phyloP scores from a whole-genome alignment of 768 basidiomycete species.

The Suillus bovinus region DNA sequence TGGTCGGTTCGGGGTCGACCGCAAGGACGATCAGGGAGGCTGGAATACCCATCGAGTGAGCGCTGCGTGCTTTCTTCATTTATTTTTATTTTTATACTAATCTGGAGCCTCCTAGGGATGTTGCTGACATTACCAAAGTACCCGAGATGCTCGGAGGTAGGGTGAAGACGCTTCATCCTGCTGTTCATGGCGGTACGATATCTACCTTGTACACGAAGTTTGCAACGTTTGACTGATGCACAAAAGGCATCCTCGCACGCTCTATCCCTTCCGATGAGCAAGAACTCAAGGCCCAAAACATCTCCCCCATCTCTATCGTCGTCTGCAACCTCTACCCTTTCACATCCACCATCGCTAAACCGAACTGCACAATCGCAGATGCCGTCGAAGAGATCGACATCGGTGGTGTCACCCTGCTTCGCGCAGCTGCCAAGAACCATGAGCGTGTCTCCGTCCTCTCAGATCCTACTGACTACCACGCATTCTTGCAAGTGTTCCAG shows the following conservation, averaged over 20 bases:
- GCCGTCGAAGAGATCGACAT: slow-evolving; percentile 99
- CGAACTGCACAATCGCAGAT: slow-evolving; percentile 84
- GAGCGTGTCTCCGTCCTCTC: slow-evolving; percentile 87
- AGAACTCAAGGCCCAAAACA: slow-evolving; percentile 80
- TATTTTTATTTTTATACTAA: slow-evolving; percentile 16
- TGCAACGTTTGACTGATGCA: slow-evolving; percentile 4
- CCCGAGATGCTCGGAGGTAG: slow-evolving; percentile 99
- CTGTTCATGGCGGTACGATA: slow-evolving; percentile 87
- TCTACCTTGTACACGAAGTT: slow-evolving; percentile 2
- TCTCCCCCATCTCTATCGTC: slow-evolving; percentile 93
- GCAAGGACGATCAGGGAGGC: slow-evolving; percentile 97
- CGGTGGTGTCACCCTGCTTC: slow-evolving; percentile 95
- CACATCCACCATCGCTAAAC: slow-evolving; percentile 84
- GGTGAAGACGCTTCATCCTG: slow-evolving; percentile 98
- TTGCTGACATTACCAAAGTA: slow-evolving; percentile 95
- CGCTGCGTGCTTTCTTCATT: slow-evolving; percentile 19
- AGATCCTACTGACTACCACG: slow-evolving; percentile 83
- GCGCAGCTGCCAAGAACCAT: slow-evolving; percentile 99
- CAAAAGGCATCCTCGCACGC: slow-evolving; percentile 88
- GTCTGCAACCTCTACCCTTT: slow-evolving; percentile 99
- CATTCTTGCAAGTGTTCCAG: slow-evolving; percentile 78
- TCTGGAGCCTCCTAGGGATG: slow-evolving; percentile 62
- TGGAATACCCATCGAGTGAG: slow-evolving; percentile 87
- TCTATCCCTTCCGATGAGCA: slow-evolving; percentile 86
- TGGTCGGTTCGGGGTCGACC: slow-evolving; percentile 95